These are phyloP conservation scores for Leccinum uliginosum DNA, from an alignment of 768 basidiomycete species.

Conservation along the genomic window DNA sequence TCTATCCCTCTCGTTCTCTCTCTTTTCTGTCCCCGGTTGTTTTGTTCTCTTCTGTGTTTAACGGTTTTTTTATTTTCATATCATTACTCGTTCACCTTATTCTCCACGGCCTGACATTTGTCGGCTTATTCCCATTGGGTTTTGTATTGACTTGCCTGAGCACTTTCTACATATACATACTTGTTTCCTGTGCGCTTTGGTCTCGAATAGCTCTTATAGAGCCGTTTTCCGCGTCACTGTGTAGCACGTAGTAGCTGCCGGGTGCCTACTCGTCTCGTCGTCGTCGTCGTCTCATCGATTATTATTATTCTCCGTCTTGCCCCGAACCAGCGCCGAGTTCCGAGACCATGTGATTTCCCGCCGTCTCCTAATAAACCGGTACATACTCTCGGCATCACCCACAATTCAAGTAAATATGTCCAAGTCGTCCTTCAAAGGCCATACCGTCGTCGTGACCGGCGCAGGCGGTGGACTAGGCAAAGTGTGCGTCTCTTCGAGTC, in stretches of 20 bases:
- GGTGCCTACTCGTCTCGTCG: conserved; percentile 27
- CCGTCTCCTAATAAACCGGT: background rate
- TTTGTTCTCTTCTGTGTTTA: conserved; percentile 22
- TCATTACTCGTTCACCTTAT: conserved; percentile 29
- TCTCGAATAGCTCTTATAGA: conserved; percentile 21
- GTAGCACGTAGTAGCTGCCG: conserved; percentile 31
- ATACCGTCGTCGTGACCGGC: conserved; percentile 93
- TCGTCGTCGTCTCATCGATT: conserved; percentile 15
- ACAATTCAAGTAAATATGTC: conserved; percentile 27
- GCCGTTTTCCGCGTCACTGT: conserved; percentile 31
- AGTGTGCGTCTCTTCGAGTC: conserved; percentile 51
- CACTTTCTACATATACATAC: conserved; percentile 19
- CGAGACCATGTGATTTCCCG: conserved; percentile 11
- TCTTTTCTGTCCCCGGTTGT: conserved; percentile 12
- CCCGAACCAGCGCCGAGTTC: background rate
- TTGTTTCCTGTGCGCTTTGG: conserved; percentile 30
- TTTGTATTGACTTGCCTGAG: conserved; percentile 22
- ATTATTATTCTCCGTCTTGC: conserved; percentile 20
- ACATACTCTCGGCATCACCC: background rate
- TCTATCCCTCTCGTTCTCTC: background rate
- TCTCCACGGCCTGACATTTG: conserved; percentile 20
- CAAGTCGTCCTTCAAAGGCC: conserved; percentile 70
- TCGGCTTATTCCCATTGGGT: conserved; percentile 26
- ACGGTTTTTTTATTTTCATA: conserved; percentile 28
- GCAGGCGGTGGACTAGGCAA: conserved; percentile 94